Percentiles rank a stretch among this genome's conserved stretches.
phyloP scores from a whole-genome alignment of 1,284 basidiomycete species.

The Singerocomus inundabilis region DNA sequence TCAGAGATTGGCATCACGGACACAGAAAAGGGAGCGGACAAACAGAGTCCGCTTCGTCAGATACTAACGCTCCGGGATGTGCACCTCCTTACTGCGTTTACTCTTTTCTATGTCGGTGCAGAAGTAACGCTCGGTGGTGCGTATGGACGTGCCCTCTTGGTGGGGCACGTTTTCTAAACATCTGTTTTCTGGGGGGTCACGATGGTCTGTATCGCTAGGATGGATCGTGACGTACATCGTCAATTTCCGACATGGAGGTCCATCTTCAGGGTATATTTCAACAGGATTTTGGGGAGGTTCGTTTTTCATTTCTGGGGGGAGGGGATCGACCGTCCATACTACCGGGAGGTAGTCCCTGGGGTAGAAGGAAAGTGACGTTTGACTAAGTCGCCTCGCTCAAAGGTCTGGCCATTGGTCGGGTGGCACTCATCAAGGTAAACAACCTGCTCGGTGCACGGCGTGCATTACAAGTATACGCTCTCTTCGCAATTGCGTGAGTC shows the following conservation, averaged over 20 bases:
- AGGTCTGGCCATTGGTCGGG: slow-evolving; percentile 21
- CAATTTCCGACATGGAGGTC: slow-evolving; percentile 39
- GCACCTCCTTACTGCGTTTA: slow-evolving; percentile 50
- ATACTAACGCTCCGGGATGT: slow-evolving; percentile 45
- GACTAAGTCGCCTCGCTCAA: neutral
- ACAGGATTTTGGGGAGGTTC: slow-evolving; percentile 47
- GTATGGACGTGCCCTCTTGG: neutral
- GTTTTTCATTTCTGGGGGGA: neutral
- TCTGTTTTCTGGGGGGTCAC: neutral
- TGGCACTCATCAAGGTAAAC: slow-evolving; percentile 20
- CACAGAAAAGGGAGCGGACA: slow-evolving; percentile 23
- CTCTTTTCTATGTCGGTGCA: slow-evolving; percentile 51
- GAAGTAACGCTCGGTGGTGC: slow-evolving; percentile 52
- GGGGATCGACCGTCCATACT: neutral
- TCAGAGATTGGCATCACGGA: slow-evolving; percentile 30
- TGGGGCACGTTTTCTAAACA: neutral
- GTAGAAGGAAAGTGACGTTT: neutral
- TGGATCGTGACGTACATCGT: slow-evolving; percentile 51
- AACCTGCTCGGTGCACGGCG: slow-evolving; percentile 19
- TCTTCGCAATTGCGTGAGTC: slow-evolving; percentile 31
- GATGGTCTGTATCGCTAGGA: slow-evolving; percentile 23
- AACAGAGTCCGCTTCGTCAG: slow-evolving; percentile 43
- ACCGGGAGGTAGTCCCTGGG: neutral
- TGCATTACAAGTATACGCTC: slow-evolving; percentile 15
- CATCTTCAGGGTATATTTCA: slow-evolving; percentile 46